phyloP scores from a whole-genome alignment of 208 protist species.

The Acanthamoeba divionensis region DNA sequence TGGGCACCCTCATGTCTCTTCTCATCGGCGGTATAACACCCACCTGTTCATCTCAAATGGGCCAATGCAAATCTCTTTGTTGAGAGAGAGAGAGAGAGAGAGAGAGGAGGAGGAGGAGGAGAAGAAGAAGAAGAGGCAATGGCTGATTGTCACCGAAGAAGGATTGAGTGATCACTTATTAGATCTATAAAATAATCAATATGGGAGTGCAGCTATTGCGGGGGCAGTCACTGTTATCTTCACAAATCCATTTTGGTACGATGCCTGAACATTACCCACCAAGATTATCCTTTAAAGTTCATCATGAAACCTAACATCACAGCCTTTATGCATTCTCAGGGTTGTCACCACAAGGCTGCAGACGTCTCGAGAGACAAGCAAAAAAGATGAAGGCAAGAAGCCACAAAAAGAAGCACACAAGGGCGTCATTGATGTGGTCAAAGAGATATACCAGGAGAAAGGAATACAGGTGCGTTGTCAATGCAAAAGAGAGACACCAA shows the following conservation, averaged over 20 bases:
- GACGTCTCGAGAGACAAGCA: not conserved
- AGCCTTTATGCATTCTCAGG: not conserved
- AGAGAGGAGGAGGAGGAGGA: no score
- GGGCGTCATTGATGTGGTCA: not conserved
- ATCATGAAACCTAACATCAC: not conserved
- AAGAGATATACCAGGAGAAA: conserved; percentile 34
- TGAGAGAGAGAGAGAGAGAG: no score
- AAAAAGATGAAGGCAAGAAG: conserved; percentile 28
- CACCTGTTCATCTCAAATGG: not conserved
- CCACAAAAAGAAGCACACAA: not conserved
- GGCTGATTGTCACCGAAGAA: no score
- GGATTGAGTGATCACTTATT: no score
- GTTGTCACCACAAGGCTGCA: conserved; percentile 43
- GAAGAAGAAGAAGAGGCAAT: no score
- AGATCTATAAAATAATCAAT: not conserved
- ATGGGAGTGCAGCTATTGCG: not conserved
- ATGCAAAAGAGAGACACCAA: no score
- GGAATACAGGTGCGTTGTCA: not conserved
- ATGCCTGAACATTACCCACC: not conserved
- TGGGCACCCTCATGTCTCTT: not conserved
- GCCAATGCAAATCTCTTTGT: not conserved
- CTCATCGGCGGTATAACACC: not conserved
- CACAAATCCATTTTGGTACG: conserved; percentile 47
- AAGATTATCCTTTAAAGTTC: not conserved
- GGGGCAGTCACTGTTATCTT: conserved; percentile 48